phyloP scores from a whole-genome alignment of 148 eudicot genomes.

The Spergularia marina region DNA sequence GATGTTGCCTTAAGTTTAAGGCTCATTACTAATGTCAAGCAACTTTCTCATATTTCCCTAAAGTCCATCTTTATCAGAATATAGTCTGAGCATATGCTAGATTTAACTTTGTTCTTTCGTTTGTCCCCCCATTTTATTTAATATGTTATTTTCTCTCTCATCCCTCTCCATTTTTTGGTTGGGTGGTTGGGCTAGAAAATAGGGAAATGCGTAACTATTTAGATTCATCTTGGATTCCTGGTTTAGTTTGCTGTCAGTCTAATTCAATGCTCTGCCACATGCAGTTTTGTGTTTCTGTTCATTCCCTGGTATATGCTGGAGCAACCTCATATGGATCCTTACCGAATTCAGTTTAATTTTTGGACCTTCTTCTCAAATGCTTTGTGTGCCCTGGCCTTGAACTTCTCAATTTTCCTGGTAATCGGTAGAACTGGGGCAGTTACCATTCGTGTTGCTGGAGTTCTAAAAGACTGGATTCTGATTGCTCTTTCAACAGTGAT shows the following conservation, averaged over 20 bases:
- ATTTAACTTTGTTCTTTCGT: no score
- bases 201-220: background rate
- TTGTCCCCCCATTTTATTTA: no score
- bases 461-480: conserved; percentile 87
- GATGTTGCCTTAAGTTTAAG: background rate
- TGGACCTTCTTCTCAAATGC: conserved; percentile 97
- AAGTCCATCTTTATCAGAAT: no score
- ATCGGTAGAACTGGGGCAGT: conserved; percentile 95
- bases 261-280: conserved; percentile 9
- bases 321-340: conserved; percentile 70
- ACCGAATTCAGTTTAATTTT: conserved; percentile 80
- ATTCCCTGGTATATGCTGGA: conserved; percentile 90
- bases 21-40: background rate
- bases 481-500: conserved; percentile 87
- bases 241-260: background rate
- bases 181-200: no score
- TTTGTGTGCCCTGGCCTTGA: conserved; percentile 77
- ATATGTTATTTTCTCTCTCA: no score
- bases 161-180: no score
- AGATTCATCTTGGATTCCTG: background rate
- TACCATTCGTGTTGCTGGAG: conserved; percentile 91
- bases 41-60: background rate
- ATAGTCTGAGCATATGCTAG: no score
- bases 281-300: conserved; percentile 72
- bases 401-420: conserved; percentile 86